Percentiles rank a stretch among this genome's conserved stretches.
Conservation (phyloP, 345 rosid species). For the Salix koriyanagi region DNA sequence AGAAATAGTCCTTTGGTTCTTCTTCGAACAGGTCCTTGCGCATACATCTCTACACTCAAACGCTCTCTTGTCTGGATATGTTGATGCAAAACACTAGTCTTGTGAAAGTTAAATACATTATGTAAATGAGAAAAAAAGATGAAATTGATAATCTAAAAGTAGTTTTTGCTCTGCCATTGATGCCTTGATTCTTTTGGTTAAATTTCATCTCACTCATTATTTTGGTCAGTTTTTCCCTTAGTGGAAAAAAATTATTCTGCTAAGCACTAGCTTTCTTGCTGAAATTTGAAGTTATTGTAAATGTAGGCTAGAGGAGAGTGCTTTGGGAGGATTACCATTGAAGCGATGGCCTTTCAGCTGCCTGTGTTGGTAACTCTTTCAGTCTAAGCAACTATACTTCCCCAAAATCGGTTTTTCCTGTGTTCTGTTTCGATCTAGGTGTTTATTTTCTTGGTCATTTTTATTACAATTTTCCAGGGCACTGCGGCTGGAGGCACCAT, state of each 20-base stretch:
- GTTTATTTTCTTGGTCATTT: no score
- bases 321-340: constrained; percentile 60
- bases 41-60: no score
- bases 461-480: constrained; percentile 19
- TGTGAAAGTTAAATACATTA: background rate
- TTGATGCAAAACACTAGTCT: no score
- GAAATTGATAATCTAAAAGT: background rate
- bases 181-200: background rate
- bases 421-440: no score
- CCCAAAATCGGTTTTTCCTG: background rate
- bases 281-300: background rate
- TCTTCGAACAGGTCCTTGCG: no score
- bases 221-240: background rate
- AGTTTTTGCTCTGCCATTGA: background rate
- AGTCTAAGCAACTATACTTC: background rate
- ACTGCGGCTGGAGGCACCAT: constrained; percentile 52
- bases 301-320: constrained; percentile 49
- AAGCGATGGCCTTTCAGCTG: constrained; percentile 58
- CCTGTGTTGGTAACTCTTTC: constrained; percentile 45
- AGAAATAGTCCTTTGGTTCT: no score
- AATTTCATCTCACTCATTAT: no score
- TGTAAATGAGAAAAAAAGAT: background rate
- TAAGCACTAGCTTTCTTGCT: background rate
- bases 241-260: background rate
- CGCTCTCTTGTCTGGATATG: no score